These are phyloP conservation scores for Lipomyces orientalis DNA, from an alignment of 805 yeast genomes.

Conservation along the genomic window DNA sequence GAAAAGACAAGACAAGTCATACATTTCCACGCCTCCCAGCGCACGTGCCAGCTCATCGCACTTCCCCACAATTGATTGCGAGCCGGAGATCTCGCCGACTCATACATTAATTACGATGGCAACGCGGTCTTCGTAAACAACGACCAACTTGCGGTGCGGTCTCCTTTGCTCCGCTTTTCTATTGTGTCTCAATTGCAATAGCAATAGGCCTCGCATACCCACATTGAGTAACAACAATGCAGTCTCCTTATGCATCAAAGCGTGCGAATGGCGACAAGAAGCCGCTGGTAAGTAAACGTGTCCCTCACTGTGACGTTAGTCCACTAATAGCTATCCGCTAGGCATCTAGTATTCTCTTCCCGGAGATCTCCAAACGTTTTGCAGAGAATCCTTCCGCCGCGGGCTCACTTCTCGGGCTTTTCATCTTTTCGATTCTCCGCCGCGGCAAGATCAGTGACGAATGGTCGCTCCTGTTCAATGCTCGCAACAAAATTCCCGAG, in stretches of 20 bases:
- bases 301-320: neutral
- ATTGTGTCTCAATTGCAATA: no score
- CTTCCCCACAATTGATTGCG: neutral
- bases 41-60: constrained; percentile 5
- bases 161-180: no score
- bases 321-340: constrained; percentile 1
- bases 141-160: no score
- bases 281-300: constrained; percentile 14
- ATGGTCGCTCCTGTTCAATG: constrained; percentile 29
- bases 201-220: neutral
- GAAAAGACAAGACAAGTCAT: no score
- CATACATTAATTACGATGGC: no score
- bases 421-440: constrained; percentile 27
- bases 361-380: constrained; percentile 24
- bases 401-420: constrained; percentile 21
- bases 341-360: constrained; percentile 27
- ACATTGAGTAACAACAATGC: constrained; percentile 10
- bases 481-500: constrained; percentile 14
- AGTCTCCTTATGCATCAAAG: constrained; percentile 25
- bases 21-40: no score
- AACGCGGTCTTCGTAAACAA: no score
- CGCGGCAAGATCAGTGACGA: constrained; percentile 24
- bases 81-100: no score
- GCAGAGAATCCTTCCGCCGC: constrained; percentile 12
- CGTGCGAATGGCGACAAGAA: constrained; percentile 4